Evolutionary conservation across 148 eudicot species (phyloP).

Genomic region (Arctostaphylos glauca): DNA sequence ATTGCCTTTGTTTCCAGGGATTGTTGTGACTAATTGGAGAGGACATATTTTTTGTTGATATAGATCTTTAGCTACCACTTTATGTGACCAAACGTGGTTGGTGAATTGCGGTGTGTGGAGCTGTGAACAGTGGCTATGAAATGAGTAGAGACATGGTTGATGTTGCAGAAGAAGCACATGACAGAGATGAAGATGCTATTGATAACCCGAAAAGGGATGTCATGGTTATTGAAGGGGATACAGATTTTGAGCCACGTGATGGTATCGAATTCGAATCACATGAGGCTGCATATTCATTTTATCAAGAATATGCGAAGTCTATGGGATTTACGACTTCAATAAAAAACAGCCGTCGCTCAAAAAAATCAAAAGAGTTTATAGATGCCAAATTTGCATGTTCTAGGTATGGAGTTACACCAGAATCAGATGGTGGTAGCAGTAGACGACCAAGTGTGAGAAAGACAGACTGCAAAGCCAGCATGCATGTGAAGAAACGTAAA

Average conservation of each 20-base stretch:
- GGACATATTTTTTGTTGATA: not conserved
- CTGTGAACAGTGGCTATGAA: constrained; percentile 17
- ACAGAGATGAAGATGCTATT: constrained; percentile 23
- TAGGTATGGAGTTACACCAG: constrained; percentile 49
- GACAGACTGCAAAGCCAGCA: constrained; percentile 61
- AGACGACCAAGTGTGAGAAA: constrained; percentile 38
- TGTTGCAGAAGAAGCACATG: constrained; percentile 27
- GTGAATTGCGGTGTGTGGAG: not conserved
- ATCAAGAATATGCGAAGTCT: constrained; percentile 51
- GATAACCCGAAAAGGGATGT: constrained; percentile 17
- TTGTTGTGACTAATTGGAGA: not conserved
- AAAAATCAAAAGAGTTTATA: constrained; percentile 48
- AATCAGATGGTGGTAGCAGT: constrained; percentile 37
- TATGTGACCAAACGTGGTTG: not conserved
- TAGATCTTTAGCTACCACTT: not conserved
- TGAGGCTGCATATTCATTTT: constrained; percentile 50
- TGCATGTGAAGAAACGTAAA: constrained; percentile 51
- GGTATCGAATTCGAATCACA: constrained; percentile 49
- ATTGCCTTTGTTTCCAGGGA: not conserved
- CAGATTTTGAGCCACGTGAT: constrained; percentile 43
- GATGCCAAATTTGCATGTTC: constrained; percentile 55
- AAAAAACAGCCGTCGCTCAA: constrained; percentile 49
- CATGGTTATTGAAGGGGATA: constrained; percentile 29
- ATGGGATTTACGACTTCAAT: constrained; percentile 56
- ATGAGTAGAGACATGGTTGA: constrained; percentile 29